Evolutionary conservation across 225 moss, liverwort and hornwort genomes (phyloP), one percentile per base, ranked within the genome.

Genomic region (Rhytidiadelphus loreus): DNA sequence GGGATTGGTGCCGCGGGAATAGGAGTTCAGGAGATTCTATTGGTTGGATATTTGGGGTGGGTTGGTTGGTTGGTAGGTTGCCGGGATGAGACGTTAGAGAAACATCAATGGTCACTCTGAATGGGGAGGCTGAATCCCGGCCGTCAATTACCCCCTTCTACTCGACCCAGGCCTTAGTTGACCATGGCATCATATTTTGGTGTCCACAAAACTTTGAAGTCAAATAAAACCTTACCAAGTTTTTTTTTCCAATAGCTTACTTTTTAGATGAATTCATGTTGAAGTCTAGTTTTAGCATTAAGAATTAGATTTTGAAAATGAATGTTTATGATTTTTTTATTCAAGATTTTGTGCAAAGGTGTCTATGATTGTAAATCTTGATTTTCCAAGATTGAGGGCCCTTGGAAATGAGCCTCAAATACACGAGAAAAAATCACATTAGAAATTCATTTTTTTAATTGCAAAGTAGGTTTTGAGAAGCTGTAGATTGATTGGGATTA

Each of bases 221-320:
- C 2, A 44, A 44, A 72, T 28, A 10, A 16, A 28, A 18, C 2
- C 17, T 72, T 11, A 16, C 0, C 0, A 16, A 72, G 46, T 11
- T 44, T 3, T 2, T 72, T 7, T 29, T 44, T 44, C 28, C 5
- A 44, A 1, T 4, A 9, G 5, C 16, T 41, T 15, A 0, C 1
- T 2, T 22, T n/a, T 44, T 16, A 1, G 5, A 4, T 1, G 4
- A 23, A 16, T 44, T 12, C 2, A 9, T 44, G 28, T n/a, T 11
- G 0, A 74, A 74, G 12, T 48, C 4, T 48, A 18, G 4, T 30
- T 30, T 1, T 1, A 74, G 3, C 12, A 48, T 19, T 4, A 12
- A 32, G 46, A 20, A 32, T 20, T 1, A 0, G 0, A 19, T 74
- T 74, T 19, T 19, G 2, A 48, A 48, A 74, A 11, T 19, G 3